phyloP scores from a whole-genome alignment of 352 stramenopile species.

The Pythium apleroticum region DNA sequence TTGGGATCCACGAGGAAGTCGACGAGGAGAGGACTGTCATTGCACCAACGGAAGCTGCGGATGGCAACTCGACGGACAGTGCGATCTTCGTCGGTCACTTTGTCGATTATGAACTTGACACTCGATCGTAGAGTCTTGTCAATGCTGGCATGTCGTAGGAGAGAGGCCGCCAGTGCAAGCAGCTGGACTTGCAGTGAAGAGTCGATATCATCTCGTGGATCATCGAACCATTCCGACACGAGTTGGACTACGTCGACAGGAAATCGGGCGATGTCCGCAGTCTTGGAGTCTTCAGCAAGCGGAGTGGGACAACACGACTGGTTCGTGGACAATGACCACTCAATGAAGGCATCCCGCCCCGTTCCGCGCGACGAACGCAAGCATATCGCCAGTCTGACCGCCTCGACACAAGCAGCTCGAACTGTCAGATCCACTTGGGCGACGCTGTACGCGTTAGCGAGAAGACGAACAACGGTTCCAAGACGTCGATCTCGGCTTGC shows the following conservation, averaged over 20 bases:
- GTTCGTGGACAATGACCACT: neutral
- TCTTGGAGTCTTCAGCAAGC: neutral
- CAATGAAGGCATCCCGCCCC: neutral
- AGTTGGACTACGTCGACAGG: neutral
- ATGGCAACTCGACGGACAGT: slow-evolving; percentile 12
- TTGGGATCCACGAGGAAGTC: slow-evolving; percentile 8
- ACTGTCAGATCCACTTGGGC: neutral
- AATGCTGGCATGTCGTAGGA: slow-evolving; percentile 13
- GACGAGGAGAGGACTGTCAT: slow-evolving; percentile 8
- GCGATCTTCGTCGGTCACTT: slow-evolving; percentile 15
- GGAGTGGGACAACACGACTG: neutral
- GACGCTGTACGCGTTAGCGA: neutral
- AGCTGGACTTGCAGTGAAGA: neutral
- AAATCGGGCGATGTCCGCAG: neutral
- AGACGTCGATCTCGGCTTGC: slow-evolving; percentile 9
- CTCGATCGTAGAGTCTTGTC: neutral
- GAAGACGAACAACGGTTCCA: slow-evolving; percentile 7
- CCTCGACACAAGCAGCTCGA: neutral
- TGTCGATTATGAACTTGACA: slow-evolving; percentile 4
- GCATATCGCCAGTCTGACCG: neutral
- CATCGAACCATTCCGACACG: slow-evolving; percentile 8
- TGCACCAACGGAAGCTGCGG: slow-evolving; percentile 16
- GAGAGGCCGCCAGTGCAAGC: slow-evolving; percentile 13
- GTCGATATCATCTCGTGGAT: slow-evolving; percentile 1
- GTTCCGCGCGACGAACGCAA: neutral